These are phyloP conservation scores for Trichophaea hybrida DNA, from an alignment of 2,329 filamentous ascomycete genomes.

Conservation along the genomic window DNA sequence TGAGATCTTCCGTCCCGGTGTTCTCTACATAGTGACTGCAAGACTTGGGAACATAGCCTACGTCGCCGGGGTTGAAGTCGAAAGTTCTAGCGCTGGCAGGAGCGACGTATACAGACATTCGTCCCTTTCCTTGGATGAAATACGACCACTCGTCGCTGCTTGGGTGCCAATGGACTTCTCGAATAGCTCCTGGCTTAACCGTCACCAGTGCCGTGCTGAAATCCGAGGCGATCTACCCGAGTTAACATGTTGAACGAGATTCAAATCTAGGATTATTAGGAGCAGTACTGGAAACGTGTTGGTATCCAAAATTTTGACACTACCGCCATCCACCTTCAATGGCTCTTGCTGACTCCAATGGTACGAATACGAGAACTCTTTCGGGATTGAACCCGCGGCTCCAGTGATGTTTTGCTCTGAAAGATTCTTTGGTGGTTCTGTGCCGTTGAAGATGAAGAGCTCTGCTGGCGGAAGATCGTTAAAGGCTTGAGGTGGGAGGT, in stretches of 20 bases:
- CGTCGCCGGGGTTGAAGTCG: constrained; percentile 45
- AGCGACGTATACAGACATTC: constrained; percentile 43
- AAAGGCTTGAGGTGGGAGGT: constrained; percentile 37
- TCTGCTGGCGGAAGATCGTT: constrained; percentile 37
- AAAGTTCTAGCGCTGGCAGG: constrained; percentile 41
- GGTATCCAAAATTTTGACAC: constrained; percentile 46
- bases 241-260: too few species aligned
- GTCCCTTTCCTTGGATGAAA: constrained; percentile 43
- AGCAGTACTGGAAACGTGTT: constrained; percentile 37
- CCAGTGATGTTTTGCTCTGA: constrained; percentile 37
- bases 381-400: constrained; percentile 34
- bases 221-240: constrained; percentile 33
- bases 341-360: constrained; percentile 38
- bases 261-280: too few species aligned
- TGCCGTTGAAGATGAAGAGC: constrained; percentile 42
- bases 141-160: constrained; percentile 47
- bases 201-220: constrained; percentile 45
- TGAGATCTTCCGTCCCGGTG: constrained; percentile 42
- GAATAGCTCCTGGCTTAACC: constrained; percentile 48
- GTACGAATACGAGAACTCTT: constrained; percentile 36
- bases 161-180: constrained; percentile 51
- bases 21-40: constrained; percentile 49
- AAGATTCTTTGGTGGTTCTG: constrained; percentile 36
- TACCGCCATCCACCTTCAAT: constrained; percentile 41
- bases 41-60: constrained; percentile 44